Evolutionary conservation across 2,329 filamentous ascomycete genomes (phyloP).

Genomic region (Sclerotinia minor): DNA sequence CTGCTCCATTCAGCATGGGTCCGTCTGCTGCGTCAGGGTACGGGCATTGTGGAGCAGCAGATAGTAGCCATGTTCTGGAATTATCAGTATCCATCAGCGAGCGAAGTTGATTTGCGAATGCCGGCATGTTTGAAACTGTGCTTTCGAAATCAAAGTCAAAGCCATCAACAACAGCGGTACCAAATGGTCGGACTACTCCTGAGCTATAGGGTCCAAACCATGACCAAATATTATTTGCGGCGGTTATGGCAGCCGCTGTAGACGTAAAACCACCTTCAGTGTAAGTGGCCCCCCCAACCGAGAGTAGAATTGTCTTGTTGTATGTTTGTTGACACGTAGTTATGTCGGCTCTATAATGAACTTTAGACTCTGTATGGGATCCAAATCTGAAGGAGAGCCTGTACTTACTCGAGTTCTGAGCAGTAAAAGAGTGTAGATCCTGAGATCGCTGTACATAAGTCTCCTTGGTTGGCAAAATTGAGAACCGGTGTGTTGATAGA

Average conservation of each 20-base stretch:
- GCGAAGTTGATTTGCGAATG: constrained; percentile 61
- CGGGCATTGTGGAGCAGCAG: constrained; percentile 67
- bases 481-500: constrained; percentile 55
- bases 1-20: constrained; percentile 54
- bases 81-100: constrained; percentile 53
- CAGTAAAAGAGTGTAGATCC: constrained; percentile 62
- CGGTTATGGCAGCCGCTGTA: constrained; percentile 51
- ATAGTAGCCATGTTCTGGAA: constrained; percentile 58
- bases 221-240: constrained; percentile 66
- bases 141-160: constrained; percentile 76
- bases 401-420: constrained; percentile 62
- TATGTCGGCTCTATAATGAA: constrained; percentile 47
- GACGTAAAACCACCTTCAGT: constrained; percentile 65
- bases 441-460: constrained; percentile 59
- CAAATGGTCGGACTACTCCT: constrained; percentile 63
- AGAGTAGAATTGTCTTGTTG: constrained; percentile 71
- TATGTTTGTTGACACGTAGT: constrained; percentile 59
- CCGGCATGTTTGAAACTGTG: constrained; percentile 56
- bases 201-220: constrained; percentile 64
- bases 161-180: constrained; percentile 64
- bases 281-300: constrained; percentile 70
- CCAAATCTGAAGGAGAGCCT: neutral
- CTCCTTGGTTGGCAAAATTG: constrained; percentile 66
- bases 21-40: constrained; percentile 63
- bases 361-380: neutral